Evolutionary conservation across 441 rosid species (phyloP).

Genomic region (Croton setiger): DNA sequence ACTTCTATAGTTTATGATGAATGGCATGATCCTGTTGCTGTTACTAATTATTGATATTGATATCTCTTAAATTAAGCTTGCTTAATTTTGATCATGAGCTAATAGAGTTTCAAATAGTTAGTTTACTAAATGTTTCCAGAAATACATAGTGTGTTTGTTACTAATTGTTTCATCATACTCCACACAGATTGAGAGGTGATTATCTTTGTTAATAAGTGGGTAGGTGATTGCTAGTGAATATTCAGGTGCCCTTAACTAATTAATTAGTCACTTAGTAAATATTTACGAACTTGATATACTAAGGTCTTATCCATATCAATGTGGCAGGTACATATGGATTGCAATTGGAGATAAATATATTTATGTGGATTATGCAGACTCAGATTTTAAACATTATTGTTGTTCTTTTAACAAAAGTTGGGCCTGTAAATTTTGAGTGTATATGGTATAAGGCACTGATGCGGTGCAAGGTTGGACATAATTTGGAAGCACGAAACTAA

Average conservation of each 20-base stretch:
- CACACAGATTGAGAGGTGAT: too few relatives aligned
- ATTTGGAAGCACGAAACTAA: background rate
- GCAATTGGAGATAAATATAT: constrained; percentile 13
- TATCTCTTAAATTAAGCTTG: too few relatives aligned
- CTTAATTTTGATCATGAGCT: too few relatives aligned
- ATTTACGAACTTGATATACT: constrained; percentile 11
- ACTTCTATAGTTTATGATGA: background rate
- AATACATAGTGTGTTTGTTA: too few relatives aligned
- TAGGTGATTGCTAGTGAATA: background rate
- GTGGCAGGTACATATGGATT: constrained; percentile 17
- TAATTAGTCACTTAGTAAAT: constrained; percentile 10
- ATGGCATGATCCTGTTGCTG: too few relatives aligned
- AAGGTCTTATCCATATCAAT: constrained; percentile 18
- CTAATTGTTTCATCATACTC: too few relatives aligned
- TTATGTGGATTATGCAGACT: constrained; percentile 22
- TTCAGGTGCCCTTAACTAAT: background rate
- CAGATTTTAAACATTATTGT: background rate
- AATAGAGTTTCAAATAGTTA: too few relatives aligned
- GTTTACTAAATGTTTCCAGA: too few relatives aligned
- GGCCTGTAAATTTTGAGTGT: background rate
- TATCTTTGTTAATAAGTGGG: too few relatives aligned
- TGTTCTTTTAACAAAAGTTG: background rate
- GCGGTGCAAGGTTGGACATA: background rate
- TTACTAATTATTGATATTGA: too few relatives aligned
- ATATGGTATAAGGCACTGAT: background rate